Evolutionary conservation across 495 filamentous ascomycete species (phyloP), one percentile per base, ranked within the genome.

Genomic region (Penicilliopsis zonata): DNA sequence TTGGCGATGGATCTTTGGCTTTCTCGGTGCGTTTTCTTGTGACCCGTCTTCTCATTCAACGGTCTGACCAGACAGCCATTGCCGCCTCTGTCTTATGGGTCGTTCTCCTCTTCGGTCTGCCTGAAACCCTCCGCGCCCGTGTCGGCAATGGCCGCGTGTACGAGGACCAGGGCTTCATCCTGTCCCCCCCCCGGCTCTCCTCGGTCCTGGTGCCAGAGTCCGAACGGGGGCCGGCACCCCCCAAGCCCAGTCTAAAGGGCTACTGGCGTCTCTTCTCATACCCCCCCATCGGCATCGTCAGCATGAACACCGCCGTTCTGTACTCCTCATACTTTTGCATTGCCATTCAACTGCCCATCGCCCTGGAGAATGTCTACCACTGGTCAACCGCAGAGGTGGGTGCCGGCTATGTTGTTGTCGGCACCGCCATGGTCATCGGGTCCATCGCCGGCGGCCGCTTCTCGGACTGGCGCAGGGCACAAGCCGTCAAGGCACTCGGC

Each of bases 1-100:
- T 9, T 56, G 52, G 52, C 34, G 52, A 31, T 56, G 52, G 52
- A 44, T 43, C 7, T 56, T 56, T 38, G 50, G 47, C n/a, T 53
- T 54, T 30, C 36, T 56, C 7, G 44, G 47, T 46, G 40, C 28
- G 34, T 25, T 29, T 4, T 7, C 9, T 31, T 2, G 10, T n/a
- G n/a, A n/a, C n/a, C n/a, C n/a, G n/a, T n/a, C n/a, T n/a, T n/a
- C n/a, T n/a, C n/a, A n/a, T n/a, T n/a, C n/a, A n/a, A n/a, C n/a
- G n/a, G n/a, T n/a, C n/a, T n/a, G n/a, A n/a, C n/a, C n/a, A n/a
- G n/a, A n/a, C 16, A 53, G 49, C 50, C 5, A 35, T 54, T 13
- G 13, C 37, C n/a, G 32, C 36, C 5, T 31, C 29, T 6, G 37
- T 37, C 8, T 21, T 57, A 1, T 55, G 37, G 24, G 13, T 53